phyloP scores from a whole-genome alignment of 2,329 filamentous ascomycete species.

The Aschersonia sp. region DNA sequence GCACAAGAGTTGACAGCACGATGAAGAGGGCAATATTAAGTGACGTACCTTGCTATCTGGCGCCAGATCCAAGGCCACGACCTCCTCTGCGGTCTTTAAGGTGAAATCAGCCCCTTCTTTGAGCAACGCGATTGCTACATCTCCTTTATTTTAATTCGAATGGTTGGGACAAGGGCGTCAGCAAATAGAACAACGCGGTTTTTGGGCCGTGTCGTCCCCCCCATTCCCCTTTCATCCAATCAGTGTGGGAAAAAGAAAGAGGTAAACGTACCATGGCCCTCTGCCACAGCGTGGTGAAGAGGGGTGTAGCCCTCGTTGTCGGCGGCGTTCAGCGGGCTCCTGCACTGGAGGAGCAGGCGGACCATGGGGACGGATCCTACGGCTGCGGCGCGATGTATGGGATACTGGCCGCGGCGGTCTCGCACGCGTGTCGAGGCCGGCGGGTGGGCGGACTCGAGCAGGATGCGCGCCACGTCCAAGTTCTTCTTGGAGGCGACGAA shows the following conservation, averaged over 20 bases:
- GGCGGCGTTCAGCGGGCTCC: constrained; percentile 69
- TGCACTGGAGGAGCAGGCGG: constrained; percentile 59
- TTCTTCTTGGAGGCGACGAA: constrained; percentile 86
- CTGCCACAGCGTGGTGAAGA: constrained; percentile 73
- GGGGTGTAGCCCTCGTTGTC: constrained; percentile 77
- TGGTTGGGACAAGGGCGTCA: background rate
- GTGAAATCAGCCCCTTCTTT: constrained; percentile 73
- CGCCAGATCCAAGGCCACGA: constrained; percentile 63
- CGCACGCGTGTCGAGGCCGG: constrained; percentile 64
- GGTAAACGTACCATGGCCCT: constrained; percentile 45
- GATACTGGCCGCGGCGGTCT: constrained; percentile 77
- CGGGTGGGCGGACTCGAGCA: constrained; percentile 52
- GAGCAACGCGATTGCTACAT: constrained; percentile 68
- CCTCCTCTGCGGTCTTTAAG: constrained; percentile 59
- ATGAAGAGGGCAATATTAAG: background rate
- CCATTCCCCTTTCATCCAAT: background rate
- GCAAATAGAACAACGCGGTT: background rate
- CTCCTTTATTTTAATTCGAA: constrained; percentile 30
- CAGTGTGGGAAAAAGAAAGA: background rate
- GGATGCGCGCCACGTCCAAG: constrained; percentile 61
- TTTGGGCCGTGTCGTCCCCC: background rate
- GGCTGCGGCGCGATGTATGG: constrained; percentile 83
- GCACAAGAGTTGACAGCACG: background rate
- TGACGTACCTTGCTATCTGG: constrained; percentile 65
- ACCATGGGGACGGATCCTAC: constrained; percentile 82